A percentile compares a stretch with the other conserved stretches of the same genome.
These are phyloP conservation scores for Alternaria solani DNA, from an alignment of 2,329 filamentous ascomycete genomes.

Conservation along the genomic window DNA sequence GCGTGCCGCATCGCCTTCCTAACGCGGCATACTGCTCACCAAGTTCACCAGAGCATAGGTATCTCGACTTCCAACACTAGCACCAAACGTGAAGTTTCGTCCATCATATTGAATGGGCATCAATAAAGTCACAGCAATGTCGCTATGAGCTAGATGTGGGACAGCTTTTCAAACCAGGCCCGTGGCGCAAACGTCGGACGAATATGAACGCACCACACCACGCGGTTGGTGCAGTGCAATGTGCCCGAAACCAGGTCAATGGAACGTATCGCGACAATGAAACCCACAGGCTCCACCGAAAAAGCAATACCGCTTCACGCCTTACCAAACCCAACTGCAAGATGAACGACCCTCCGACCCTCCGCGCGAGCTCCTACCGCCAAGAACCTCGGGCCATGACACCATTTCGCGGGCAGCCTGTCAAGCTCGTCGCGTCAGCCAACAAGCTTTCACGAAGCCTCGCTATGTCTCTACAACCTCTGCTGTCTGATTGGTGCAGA, in stretches of 20 bases:
- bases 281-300: neutral
- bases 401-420: neutral
- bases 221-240: neutral
- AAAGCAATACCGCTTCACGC: neutral
- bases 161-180: neutral
- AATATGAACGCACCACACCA: neutral
- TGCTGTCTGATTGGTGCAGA: conserved; percentile 1
- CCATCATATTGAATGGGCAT: neutral
- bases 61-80: neutral
- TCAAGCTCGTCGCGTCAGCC: neutral
- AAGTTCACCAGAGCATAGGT: neutral
- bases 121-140: neutral
- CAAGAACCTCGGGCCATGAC: neutral
- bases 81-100: neutral
- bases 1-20: neutral
- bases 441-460: conserved; percentile 1
- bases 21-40: neutral
- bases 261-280: neutral
- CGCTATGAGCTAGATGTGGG: neutral
- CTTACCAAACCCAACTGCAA: neutral
- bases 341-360: conserved; percentile 9
- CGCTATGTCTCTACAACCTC: neutral
- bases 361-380: conserved; percentile 2
- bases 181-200: neutral
- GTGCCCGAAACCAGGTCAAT: conserved; percentile 6